A percentile compares a stretch with the other conserved stretches of the same genome.
Evolutionary conservation across 345 rosid species (phyloP).

Genomic region (Dipteronia sinensis): DNA sequence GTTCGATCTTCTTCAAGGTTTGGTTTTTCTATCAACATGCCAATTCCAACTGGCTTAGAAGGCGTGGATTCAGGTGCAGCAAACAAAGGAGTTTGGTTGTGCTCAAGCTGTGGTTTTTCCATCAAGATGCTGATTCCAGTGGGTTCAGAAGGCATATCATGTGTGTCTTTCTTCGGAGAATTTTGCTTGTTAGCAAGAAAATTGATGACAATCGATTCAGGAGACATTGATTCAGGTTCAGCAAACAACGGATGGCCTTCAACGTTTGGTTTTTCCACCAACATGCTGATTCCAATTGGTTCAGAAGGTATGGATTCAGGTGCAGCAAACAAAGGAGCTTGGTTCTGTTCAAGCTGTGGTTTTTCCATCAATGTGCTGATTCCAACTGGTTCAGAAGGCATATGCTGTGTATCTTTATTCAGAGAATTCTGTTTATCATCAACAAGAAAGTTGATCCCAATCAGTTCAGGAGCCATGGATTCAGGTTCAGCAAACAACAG

Average conservation of each 20-base stretch:
- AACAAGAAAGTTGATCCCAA: constrained; percentile 29
- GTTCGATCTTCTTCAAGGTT: neutral
- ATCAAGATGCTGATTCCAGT: neutral
- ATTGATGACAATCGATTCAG: constrained; percentile 32
- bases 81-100: neutral
- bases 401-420: constrained; percentile 30
- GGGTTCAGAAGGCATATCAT: constrained; percentile 17
- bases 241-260: too few species aligned
- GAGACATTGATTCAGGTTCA: neutral
- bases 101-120: neutral
- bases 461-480: constrained; percentile 5
- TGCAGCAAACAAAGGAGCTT: too few species aligned
- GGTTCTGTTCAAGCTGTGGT: too few species aligned
- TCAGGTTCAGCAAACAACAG: too few species aligned
- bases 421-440: constrained; percentile 22
- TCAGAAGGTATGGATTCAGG: too few species aligned
- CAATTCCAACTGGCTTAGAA: neutral
- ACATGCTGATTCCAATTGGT: too few species aligned
- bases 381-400: neutral
- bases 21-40: neutral
- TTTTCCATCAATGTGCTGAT: too few species aligned
- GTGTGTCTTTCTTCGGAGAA: constrained; percentile 25
- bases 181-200: constrained; percentile 21
- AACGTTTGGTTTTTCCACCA: neutral
- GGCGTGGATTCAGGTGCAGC: neutral